Evolutionary conservation across 2,329 filamentous ascomycete species (phyloP).

Genomic region (Aspergillus fijiensis): DNA sequence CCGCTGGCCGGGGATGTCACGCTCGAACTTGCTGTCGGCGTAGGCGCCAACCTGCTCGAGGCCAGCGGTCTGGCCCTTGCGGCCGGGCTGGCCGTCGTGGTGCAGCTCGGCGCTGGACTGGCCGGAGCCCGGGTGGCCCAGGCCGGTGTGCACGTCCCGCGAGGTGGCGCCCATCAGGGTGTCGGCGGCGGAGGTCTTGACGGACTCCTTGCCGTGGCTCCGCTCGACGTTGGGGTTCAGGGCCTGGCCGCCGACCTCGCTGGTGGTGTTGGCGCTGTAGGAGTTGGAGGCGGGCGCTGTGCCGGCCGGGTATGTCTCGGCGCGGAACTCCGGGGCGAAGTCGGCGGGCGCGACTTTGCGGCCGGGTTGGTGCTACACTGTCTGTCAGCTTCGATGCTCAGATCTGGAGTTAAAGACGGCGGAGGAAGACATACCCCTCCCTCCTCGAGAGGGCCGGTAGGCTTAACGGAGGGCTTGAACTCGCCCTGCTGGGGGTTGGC

Average conservation of each 20-base stretch:
- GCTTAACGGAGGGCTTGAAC: background rate
- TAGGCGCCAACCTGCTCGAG: constrained; percentile 46
- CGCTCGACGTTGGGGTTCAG: constrained; percentile 42
- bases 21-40: constrained; percentile 23
- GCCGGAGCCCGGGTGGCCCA: constrained; percentile 53
- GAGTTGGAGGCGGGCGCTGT: constrained; percentile 58
- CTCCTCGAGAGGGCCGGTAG: background rate
- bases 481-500: constrained; percentile 5
- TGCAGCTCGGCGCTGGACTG: constrained; percentile 50
- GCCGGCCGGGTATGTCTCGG: constrained; percentile 61
- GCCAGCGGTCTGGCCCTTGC: constrained; percentile 45
- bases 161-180: constrained; percentile 55
- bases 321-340: constrained; percentile 64
- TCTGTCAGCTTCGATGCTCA: background rate
- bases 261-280: constrained; percentile 45
- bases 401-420: too few species aligned
- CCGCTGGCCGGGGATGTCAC: constrained; percentile 27
- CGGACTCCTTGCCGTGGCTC: constrained; percentile 41
- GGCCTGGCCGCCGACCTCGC: constrained; percentile 39
- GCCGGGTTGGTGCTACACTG: constrained; percentile 62
- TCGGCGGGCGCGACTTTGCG: constrained; percentile 54
- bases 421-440: constrained; percentile 6
- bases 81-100: constrained; percentile 46
- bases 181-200: constrained; percentile 45
- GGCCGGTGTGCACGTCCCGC: constrained; percentile 52